phyloP scores from a whole-genome alignment of 352 stramenopile genomes.

The Globisporangium ultimum region DNA sequence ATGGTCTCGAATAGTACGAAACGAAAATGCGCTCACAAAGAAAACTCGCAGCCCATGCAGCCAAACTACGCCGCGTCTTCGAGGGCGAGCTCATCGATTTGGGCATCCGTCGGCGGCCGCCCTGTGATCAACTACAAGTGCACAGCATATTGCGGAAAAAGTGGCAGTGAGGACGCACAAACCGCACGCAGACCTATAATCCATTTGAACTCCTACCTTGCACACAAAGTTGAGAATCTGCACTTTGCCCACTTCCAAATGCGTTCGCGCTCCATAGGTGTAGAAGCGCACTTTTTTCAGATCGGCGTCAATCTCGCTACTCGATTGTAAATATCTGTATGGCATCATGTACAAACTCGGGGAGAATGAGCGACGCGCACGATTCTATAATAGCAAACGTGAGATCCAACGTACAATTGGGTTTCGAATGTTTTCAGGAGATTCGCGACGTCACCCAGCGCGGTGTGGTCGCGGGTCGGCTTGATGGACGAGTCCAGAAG shows the following conservation, averaged over 20 bases:
- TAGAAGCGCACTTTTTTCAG: conserved; percentile 80
- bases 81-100: conserved; percentile 62
- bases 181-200: neutral
- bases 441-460: conserved; percentile 66
- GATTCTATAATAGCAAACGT: neutral
- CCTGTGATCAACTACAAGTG: conserved; percentile 56
- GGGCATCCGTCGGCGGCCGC: conserved; percentile 57
- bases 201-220: conserved; percentile 40
- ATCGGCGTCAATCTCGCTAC: conserved; percentile 69
- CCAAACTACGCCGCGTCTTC: conserved; percentile 26
- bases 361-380: neutral
- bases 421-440: conserved; percentile 78
- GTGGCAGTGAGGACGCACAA: neutral
- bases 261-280: conserved; percentile 57
- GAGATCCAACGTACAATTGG: conserved; percentile 56
- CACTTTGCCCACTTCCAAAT: conserved; percentile 79
- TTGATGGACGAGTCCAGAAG: conserved; percentile 61
- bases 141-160: conserved; percentile 3
- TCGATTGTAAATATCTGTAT: conserved; percentile 59
- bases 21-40: too few species aligned
- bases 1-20: too few species aligned
- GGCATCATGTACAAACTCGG: neutral
- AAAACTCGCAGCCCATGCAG: too few species aligned
- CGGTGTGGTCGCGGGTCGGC: conserved; percentile 51
- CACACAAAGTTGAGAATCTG: conserved; percentile 88